These are phyloP conservation scores for Fusarium virguliforme DNA, from an alignment of 2,329 filamentous ascomycete genomes.

Conservation along the genomic window DNA sequence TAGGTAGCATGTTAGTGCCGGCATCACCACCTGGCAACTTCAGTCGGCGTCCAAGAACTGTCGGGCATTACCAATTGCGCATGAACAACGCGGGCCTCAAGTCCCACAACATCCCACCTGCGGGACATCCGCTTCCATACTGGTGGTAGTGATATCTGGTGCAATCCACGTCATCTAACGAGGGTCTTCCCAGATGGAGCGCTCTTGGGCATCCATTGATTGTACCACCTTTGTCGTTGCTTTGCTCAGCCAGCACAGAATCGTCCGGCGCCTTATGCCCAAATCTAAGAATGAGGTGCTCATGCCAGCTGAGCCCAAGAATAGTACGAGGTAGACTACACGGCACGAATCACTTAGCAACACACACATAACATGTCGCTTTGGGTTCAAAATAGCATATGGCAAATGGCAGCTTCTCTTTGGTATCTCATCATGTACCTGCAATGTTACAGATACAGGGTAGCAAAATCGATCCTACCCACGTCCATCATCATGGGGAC, in stretches of 20 bases:
- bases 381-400: slow-evolving; percentile 4
- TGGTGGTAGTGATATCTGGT: slow-evolving; percentile 12
- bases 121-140: slow-evolving; percentile 6
- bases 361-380: not conserved
- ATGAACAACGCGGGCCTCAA: slow-evolving; percentile 16
- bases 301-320: not conserved
- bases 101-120: slow-evolving; percentile 14
- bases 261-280: not conserved
- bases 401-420: slow-evolving; percentile 18
- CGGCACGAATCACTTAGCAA: not conserved
- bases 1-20: not conserved
- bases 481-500: slow-evolving; percentile 13
- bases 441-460: slow-evolving; percentile 28
- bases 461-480: slow-evolving; percentile 14
- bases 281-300: not conserved
- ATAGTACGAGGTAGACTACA: not conserved
- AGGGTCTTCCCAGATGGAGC: not conserved
- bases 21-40: not conserved
- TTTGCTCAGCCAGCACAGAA: not conserved
- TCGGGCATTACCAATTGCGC: slow-evolving; percentile 11
- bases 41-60: slow-evolving; percentile 2
- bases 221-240: not conserved
- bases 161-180: slow-evolving; percentile 11
- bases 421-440: slow-evolving; percentile 38
- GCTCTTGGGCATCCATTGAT: not conserved